Evolutionary conservation across 2,329 filamentous ascomycete genomes (phyloP).

Genomic region (Alternaria panax): DNA sequence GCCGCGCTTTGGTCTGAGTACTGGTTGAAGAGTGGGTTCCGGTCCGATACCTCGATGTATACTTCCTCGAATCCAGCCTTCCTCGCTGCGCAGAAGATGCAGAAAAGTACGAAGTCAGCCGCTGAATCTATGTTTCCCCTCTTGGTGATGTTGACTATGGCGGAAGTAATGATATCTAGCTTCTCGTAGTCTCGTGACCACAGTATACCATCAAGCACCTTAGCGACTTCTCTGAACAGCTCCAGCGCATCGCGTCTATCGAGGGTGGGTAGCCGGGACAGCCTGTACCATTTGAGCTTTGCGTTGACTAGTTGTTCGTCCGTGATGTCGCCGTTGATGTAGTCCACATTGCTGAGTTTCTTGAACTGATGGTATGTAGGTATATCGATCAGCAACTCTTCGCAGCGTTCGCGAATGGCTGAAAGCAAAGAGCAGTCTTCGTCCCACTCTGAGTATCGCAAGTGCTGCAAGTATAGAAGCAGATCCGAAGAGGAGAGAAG

Average conservation of each 20-base stretch:
- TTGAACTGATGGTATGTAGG: conserved; percentile 48
- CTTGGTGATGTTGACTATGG: conserved; percentile 34
- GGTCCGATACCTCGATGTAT: conserved; percentile 68
- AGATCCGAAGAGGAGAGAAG: conserved; percentile 46
- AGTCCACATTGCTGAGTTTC: conserved; percentile 47
- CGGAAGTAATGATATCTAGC: conserved; percentile 41
- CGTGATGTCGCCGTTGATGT: conserved; percentile 37
- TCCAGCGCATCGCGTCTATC: conserved; percentile 34
- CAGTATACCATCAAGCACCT: conserved; percentile 37
- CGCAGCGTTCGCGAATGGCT: conserved; percentile 36
- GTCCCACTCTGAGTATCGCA: conserved; percentile 44
- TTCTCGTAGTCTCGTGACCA: conserved; percentile 40
- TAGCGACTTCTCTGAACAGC: conserved; percentile 44
- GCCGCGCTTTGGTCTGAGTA: conserved; percentile 69
- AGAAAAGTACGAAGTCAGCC: conserved; percentile 63
- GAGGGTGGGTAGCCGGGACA: conserved; percentile 36
- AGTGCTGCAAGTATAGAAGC: conserved; percentile 44
- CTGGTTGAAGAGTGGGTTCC: conserved; percentile 67
- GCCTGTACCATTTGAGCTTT: conserved; percentile 47
- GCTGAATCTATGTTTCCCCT: conserved; percentile 36
- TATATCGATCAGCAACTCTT: conserved; percentile 46
- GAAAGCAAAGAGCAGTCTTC: conserved; percentile 40
- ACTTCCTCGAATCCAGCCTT: conserved; percentile 67
- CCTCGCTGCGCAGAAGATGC: conserved; percentile 65
- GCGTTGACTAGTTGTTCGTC: conserved; percentile 42